Percentiles rank a stretch among this genome's conserved stretches.
phyloP scores from a whole-genome alignment of 176 grass and related monocot species.

The maize (Zea mays) region Zm-B73-REFERENCE-NAM-5.0 NC_050100.1:11185501-11186000 shows the following conservation, averaged over 20 bases:
- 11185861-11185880: constrained; percentile 86
- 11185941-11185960: constrained; percentile 32
- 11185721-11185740: constrained; percentile 8
- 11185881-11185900: constrained; percentile 60
- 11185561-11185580: neutral
- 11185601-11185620: neutral
- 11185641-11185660: neutral
- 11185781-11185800: constrained; percentile 59
- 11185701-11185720: neutral
- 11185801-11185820: constrained; percentile 75
- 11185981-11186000: constrained; percentile 99
- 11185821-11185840: constrained; percentile 98
- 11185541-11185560: neutral
- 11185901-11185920: constrained; percentile 20
- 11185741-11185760: neutral
- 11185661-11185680: neutral
- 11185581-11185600: neutral
- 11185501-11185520: neutral
- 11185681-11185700: constrained; percentile 18
- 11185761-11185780: constrained; percentile 22
- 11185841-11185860: constrained; percentile 87
- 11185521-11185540: constrained; percentile 10
- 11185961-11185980: constrained; percentile 77
- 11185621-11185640: neutral
- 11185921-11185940: constrained; percentile 15